A percentile compares a stretch with the other conserved stretches of the same genome.
phyloP scores from a whole-genome alignment of 371 early-diverging fungal species.

The Coemansia sp. region DNA sequence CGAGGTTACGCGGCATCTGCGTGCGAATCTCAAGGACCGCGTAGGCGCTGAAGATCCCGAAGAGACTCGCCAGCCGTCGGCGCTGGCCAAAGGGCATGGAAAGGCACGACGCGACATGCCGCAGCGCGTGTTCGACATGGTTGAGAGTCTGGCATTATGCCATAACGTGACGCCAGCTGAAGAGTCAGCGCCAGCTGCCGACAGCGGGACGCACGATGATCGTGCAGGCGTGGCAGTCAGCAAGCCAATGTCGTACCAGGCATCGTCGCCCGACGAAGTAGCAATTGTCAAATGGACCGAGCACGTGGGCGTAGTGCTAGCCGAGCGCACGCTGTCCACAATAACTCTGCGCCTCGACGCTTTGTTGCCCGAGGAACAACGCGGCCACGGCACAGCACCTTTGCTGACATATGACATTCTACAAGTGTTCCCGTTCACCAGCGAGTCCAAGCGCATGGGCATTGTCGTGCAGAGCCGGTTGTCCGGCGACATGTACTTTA shows the following conservation, averaged over 20 bases:
- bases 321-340: conserved; percentile 69
- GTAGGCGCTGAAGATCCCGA: background rate
- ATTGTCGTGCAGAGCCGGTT: conserved; percentile 80
- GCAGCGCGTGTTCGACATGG: conserved; percentile 75
- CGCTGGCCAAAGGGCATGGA: conserved; percentile 24
- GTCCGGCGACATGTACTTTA: conserved; percentile 74
- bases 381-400: conserved; percentile 19
- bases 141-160: conserved; percentile 86
- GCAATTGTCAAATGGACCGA: conserved; percentile 98
- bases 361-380: conserved; percentile 15
- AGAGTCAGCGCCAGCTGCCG: conserved; percentile 55
- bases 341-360: conserved; percentile 68
- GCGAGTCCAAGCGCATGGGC: conserved; percentile 99
- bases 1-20: conserved; percentile 64
- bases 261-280: conserved; percentile 99
- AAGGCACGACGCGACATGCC: conserved; percentile 73
- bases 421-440: conserved; percentile 96
- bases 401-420: conserved; percentile 70
- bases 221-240: conserved; percentile 6
- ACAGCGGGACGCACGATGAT: conserved; percentile 8
- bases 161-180: conserved; percentile 85
- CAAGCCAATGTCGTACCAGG: conserved; percentile 76
- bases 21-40: conserved; percentile 19
- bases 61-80: background rate
- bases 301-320: conserved; percentile 81